phyloP scores from a whole-genome alignment of 208 protist genomes.

The Trichomonas tenax region DNA sequence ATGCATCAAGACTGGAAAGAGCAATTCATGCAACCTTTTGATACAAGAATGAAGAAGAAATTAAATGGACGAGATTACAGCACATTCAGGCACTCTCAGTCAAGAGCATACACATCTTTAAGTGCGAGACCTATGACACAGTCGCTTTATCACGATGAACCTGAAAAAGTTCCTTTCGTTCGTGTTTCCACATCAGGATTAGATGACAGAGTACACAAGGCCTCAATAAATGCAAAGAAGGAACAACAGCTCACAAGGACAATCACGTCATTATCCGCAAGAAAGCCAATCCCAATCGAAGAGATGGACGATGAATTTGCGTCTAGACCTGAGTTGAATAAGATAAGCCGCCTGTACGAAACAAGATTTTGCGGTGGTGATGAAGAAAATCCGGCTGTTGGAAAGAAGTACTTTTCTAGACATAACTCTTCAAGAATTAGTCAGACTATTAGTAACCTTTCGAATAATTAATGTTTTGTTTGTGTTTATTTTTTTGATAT shows the following conservation, averaged over 20 bases:
- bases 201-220: neutral
- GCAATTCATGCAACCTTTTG: neutral
- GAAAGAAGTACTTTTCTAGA: neutral
- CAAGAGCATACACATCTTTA: neutral
- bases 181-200: neutral
- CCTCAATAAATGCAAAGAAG: neutral
- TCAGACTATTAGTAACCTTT: neutral
- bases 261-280: neutral
- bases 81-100: neutral
- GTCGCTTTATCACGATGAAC: neutral
- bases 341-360: neutral
- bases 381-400: neutral
- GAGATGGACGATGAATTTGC: neutral
- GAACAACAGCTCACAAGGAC: neutral
- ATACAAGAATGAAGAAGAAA: neutral
- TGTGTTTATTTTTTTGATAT: no score
- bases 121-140: neutral
- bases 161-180: neutral
- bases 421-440: neutral
- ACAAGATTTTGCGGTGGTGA: neutral
- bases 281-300: neutral
- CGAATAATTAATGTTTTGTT: neutral
- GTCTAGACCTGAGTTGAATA: neutral
- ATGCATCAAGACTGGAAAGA: constrained; percentile 9
- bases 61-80: neutral